Base-by-base conservation (phyloP, 129 eudicot genomes). In the Sambucus nigra region DNA sequence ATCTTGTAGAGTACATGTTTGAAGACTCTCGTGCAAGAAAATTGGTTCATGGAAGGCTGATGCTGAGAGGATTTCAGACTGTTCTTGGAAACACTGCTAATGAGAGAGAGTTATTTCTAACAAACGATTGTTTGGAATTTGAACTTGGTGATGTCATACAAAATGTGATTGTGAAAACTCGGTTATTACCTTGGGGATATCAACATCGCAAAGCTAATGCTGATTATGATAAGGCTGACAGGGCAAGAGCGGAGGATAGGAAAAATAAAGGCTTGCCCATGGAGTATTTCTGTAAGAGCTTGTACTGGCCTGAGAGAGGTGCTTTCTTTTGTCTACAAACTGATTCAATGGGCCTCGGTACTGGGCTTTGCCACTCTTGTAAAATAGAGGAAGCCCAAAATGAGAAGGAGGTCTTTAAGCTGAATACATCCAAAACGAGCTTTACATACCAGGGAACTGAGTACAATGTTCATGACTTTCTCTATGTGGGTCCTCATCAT, bases 71-170 rank as follows among this genome's bases (percentile, higher is more conserved):
- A 67, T 65, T 74, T 47, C 67, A 76, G 45, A 86, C 96, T 60
- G 80, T 92, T 60, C 82, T 92, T 20, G 96, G 99, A 31, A 73
- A 77, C 58, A 66, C 91, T 25, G 86, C 87, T 42, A 80, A 69
- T 48, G 94, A 86, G 53, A 61, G 99, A 62, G 99, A 92, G 67
- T 66, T 92, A 28, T 92, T 82, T 73, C 72, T 92, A 59, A 80
- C 84, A 22, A 72, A 92, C 38, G 83, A 86, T 17, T 92, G 99
- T 42, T 35, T 55, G 72, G 84, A 86, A 6, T 59, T 92, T 69
- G 81, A 82, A 56, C 82, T 86, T 31, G 77, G 48, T 31, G 83
- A 74, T 72, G 76, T 59, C 55, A 44, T 64, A 38, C 70, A 81
- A 68, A 55, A 65, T 24, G 63, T 69, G 25, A 29, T 53, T 7